These are phyloP conservation scores for Leccinum uliginosum DNA, from an alignment of 768 basidiomycete species.

Conservation along the genomic window DNA sequence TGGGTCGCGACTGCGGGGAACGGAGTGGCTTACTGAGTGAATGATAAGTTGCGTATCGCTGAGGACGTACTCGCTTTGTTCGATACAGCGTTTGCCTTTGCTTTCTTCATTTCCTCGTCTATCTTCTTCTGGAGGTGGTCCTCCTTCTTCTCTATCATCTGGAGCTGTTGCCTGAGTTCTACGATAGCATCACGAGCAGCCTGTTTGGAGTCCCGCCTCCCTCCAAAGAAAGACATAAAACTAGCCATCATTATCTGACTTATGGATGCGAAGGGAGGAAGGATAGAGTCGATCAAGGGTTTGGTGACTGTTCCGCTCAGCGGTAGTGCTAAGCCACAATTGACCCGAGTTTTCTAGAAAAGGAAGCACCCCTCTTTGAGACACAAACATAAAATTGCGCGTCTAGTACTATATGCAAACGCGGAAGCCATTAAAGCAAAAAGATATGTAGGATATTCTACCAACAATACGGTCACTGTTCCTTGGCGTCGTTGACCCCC, in stretches of 20 bases:
- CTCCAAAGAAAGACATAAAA: conserved; percentile 87
- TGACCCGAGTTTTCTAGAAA: conserved; percentile 21
- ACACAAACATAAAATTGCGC: conserved; percentile 15
- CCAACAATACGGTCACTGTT: conserved; percentile 21
- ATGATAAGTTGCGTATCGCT: background rate
- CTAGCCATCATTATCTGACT: conserved; percentile 57
- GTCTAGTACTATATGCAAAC: conserved; percentile 22
- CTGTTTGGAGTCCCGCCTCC: conserved; percentile 77
- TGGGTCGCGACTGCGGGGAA: conserved; percentile 72
- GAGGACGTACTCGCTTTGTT: conserved; percentile 80
- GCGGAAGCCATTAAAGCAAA: conserved; percentile 20
- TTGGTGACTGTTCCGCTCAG: conserved; percentile 9
- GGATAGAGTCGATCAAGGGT: conserved; percentile 1
- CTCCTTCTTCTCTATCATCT: conserved; percentile 99
- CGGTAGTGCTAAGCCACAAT: conserved; percentile 5
- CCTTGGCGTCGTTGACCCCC: conserved; percentile 23
- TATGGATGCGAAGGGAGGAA: conserved; percentile 1
- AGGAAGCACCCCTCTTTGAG: conserved; percentile 21
- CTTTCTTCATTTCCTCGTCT: conserved; percentile 90
- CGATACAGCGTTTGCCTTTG: conserved; percentile 85
- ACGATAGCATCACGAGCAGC: conserved; percentile 92
- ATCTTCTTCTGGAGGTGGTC: conserved; percentile 95
- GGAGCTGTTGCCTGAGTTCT: conserved; percentile 84
- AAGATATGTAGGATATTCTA: conserved; percentile 22
- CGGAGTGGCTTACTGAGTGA: conserved; percentile 10